Conservation (phyloP, 352 stramenopile species). For the Pilasporangium apinafurcum region DNA sequence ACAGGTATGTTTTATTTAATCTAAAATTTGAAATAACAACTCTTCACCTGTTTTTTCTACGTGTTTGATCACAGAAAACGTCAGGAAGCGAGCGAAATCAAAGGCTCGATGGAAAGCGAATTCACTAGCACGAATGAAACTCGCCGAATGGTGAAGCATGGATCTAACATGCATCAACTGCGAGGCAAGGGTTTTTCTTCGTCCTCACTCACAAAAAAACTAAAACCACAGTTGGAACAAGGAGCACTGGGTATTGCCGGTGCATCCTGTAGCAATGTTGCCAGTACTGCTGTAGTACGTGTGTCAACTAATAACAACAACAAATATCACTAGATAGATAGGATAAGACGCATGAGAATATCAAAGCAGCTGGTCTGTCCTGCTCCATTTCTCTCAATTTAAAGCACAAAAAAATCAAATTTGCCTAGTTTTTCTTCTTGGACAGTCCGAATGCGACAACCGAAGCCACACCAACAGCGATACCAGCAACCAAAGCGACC, state of each 20-base stretch:
- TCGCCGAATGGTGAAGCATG: slow-evolving; percentile 35
- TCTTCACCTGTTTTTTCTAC: not conserved
- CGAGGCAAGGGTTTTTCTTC: slow-evolving; percentile 27
- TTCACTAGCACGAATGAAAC: slow-evolving; percentile 16
- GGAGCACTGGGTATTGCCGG: slow-evolving; percentile 30
- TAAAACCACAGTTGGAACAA: slow-evolving; percentile 10
- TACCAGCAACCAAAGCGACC: slow-evolving; percentile 24
- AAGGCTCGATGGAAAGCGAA: slow-evolving; percentile 2
- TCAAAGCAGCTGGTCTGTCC: no score
- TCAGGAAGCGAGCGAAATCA: slow-evolving; percentile 21
- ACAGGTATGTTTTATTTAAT: slow-evolving; percentile 19
- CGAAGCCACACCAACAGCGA: slow-evolving; percentile 24
- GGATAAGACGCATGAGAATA: no score
- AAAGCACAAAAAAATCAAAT: no score
- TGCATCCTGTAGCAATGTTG: slow-evolving; percentile 16
- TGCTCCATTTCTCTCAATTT: no score
- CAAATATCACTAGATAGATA: slow-evolving; percentile 21
- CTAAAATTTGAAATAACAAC: not conserved
- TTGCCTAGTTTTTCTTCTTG: slow-evolving; percentile 50
- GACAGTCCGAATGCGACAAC: slow-evolving; percentile 22
- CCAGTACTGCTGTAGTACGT: slow-evolving; percentile 24
- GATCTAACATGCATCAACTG: slow-evolving; percentile 33
- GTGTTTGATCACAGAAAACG: slow-evolving; percentile 13
- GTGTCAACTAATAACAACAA: slow-evolving; percentile 23
- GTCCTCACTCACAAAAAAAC: not conserved